Evolutionary conservation across 1,284 basidiomycete genomes (phyloP), one percentile per base, ranked within the genome.

Genomic region (Austroboletus novae-zelandiae): DNA sequence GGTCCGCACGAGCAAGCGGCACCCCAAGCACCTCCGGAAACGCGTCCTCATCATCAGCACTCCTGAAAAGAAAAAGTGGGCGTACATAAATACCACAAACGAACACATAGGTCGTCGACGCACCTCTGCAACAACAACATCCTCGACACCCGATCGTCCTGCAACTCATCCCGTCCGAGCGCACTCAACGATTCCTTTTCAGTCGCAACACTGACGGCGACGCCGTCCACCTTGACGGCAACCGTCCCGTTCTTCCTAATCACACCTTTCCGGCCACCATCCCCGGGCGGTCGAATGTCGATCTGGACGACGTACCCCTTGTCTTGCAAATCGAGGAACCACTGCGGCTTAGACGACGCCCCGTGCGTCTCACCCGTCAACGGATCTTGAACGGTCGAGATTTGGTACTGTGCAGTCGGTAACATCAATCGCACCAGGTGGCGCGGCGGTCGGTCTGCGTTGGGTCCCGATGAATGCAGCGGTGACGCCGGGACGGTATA

Each of bases 331-430:
- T 87, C 82, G 17, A 80, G 65, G 53, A 91, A 67, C 92, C 92
- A 95, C 43, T 73, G 71, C 5, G 93, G 92, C 56, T 83, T 83
- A 6, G 82, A 76, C 45, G 84, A 80, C 7, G 85, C 80, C 14
- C 72, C 74, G 54, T 79, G 74, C 52, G 75, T 75, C 65, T 89
- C 83, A 15, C 86, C 88, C 2, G 87, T 92, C 56, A 94, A 70
- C 9, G 92, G 93, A 70, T 94, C 90, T 51, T 81, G 73, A 17
- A 94, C 80, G 0, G 81, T 82, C 37, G 84, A 83, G 30, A 84
- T 75, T 62, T 86, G 83, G 62, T 86, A 91, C 53, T 86, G 87
- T 10, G 86, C 83, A 1, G 91, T 93, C 3, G 92, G 92, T n/a
- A 95, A 69, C 35, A 79, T 84, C 48, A 95, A 64, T 39, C 88